Evolutionary conservation across 441 rosid genomes (phyloP), one percentile per base, ranked within the genome.

Genomic region (Corymbia calophylla): DNA sequence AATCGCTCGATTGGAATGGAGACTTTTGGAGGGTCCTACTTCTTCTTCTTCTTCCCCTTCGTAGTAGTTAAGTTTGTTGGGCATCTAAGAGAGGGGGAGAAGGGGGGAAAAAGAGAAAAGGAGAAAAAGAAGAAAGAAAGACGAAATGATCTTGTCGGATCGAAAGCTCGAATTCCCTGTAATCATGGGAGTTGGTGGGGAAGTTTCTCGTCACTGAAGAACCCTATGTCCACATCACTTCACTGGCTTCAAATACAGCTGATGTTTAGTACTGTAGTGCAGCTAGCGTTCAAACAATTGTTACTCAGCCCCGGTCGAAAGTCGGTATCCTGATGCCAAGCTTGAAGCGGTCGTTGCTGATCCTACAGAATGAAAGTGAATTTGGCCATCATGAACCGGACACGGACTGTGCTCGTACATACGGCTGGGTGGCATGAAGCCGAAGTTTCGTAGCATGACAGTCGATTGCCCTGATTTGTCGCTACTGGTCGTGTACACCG

Each of bases 1-100:
- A 23, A 82, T 17, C 51, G 53, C 39, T 55, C 82, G 88, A 86
- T 88, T 18, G 55, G 88, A 89, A 56, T 88, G 77, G n/a, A 84
- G 53, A 35, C 84, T 23, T 70, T 77, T 77, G 84, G 84, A 77
- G 84, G 87, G 86, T 60, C 89, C n/a, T 86, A 44, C 62, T 35
- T 2, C 39, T 35, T 35, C 39, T 58, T 1, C 64, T 44, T 47
- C 73, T 70, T 77, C 80, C 53, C 53, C 88, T 53, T 56, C 89
- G 89, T 88, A 54, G 90, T 85, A 51, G 94, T 91, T 92, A 91
- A 90, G 90, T 90, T 91, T 87, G 93, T 93, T 93, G 86, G 64
- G 89, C 64, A 86, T 85, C 55, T 39, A 29, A 5, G 84, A 23
- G 51, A 1, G 27, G 51, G 15, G 49, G n/a, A 7, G 53, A 7